phyloP scores from a whole-genome alignment of 2,329 filamentous ascomycete genomes.

The Fusarium sp. region DNA sequence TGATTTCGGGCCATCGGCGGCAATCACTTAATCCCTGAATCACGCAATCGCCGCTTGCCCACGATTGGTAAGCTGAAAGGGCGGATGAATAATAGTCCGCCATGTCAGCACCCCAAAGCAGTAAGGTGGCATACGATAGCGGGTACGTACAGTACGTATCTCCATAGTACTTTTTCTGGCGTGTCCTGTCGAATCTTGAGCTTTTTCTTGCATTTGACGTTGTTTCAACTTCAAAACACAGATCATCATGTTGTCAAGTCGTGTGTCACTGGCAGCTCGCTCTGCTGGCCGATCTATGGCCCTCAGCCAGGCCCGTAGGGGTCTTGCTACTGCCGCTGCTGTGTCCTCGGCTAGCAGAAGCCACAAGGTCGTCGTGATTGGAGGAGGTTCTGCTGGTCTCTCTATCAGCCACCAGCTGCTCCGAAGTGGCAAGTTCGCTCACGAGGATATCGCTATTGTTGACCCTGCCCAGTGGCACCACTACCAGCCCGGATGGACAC shows the following conservation, averaged over 20 bases:
- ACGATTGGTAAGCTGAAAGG: background rate
- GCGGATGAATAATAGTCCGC: slow-evolving; percentile 14
- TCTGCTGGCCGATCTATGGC: slow-evolving; percentile 18
- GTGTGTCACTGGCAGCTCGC: slow-evolving; percentile 34
- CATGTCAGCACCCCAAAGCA: accelerated
- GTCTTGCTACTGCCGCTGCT: slow-evolving; percentile 34
- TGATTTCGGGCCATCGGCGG: slow-evolving; percentile 34
- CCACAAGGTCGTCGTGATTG: slow-evolving; percentile 78
- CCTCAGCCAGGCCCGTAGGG: slow-evolving; percentile 4
- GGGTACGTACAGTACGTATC: slow-evolving; percentile 37
- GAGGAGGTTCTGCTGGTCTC: slow-evolving; percentile 76
- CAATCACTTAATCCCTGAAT: slow-evolving; percentile 33
- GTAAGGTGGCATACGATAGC: slow-evolving; percentile 1
- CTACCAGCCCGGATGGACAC: slow-evolving; percentile 79
- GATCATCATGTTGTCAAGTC: slow-evolving; percentile 44
- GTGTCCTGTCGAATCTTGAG: slow-evolving; percentile 13
- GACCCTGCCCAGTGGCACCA: slow-evolving; percentile 75
- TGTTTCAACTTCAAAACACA: background rate
- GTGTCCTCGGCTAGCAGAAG: slow-evolving; percentile 39
- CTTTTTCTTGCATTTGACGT: slow-evolving; percentile 23
- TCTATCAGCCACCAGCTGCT: slow-evolving; percentile 78
- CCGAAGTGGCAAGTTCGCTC: slow-evolving; percentile 67
- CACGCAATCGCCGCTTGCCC: slow-evolving; percentile 33
- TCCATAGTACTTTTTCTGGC: slow-evolving; percentile 30
- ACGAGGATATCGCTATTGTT: slow-evolving; percentile 74